These are phyloP conservation scores for Reutealis trisperma DNA, from an alignment of 345 rosid species.

Conservation along the genomic window DNA sequence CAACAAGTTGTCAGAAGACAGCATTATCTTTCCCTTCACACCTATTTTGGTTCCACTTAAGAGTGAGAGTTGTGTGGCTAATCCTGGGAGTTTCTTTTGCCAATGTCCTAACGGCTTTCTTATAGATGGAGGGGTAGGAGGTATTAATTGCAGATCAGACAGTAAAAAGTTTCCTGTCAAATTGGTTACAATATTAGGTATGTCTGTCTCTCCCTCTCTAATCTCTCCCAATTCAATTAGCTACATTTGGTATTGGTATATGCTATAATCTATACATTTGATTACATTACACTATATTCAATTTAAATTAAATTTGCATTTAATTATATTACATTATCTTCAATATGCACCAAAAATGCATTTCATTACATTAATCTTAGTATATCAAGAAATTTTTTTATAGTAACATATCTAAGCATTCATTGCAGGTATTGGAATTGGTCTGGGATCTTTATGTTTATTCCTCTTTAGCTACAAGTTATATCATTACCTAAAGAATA, in stretches of 20 bases:
- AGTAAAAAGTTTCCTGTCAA: slow-evolving; percentile 17
- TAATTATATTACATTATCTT: no score
- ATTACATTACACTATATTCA: no score
- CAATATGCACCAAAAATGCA: no score
- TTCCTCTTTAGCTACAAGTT: slow-evolving; percentile 3
- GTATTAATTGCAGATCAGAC: slow-evolving; percentile 11
- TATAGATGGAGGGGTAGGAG: not conserved
- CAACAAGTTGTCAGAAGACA: slow-evolving; percentile 2
- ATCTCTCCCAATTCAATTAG: not conserved
- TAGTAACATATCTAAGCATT: not conserved
- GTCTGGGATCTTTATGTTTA: not conserved
- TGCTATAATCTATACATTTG: no score
- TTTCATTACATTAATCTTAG: no score
- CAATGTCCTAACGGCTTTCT: slow-evolving; percentile 18
- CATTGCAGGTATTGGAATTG: slow-evolving; percentile 7
- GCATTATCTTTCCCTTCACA: slow-evolving; percentile 4
- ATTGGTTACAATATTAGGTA: slow-evolving; percentile 12
- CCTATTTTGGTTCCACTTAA: slow-evolving; percentile 35
- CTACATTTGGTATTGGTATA: no score
- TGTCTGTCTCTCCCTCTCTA: not conserved
- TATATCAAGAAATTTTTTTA: not conserved
- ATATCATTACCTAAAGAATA: not conserved
- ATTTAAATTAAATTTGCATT: no score
- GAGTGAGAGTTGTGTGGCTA: slow-evolving; percentile 17
- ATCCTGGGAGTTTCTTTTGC: slow-evolving; percentile 19